These are phyloP conservation scores for Boletus rubescentipes DNA, from an alignment of 768 basidiomycete genomes.

Conservation along the genomic window DNA sequence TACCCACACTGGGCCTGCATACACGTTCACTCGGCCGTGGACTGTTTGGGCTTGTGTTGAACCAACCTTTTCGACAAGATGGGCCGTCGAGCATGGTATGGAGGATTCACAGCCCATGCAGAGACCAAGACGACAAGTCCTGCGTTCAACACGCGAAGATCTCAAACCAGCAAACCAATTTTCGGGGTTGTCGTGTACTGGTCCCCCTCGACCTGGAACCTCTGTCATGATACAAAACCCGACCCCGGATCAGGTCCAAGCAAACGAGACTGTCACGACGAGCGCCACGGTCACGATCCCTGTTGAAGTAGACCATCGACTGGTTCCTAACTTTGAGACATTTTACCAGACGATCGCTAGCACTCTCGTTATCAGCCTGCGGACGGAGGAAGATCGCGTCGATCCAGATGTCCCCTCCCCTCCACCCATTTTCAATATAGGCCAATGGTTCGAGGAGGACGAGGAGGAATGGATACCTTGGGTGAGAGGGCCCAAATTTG, in stretches of 20 bases:
- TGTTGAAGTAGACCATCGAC: neutral
- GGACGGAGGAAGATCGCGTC: neutral
- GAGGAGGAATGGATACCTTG: conserved; percentile 10
- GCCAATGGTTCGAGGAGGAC: neutral
- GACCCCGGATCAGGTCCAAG: neutral
- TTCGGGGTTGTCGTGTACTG: neutral
- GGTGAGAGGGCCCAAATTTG: neutral
- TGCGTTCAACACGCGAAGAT: neutral
- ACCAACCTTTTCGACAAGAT: neutral
- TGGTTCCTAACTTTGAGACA: neutral
- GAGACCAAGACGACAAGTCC: neutral
- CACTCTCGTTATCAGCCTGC: neutral
- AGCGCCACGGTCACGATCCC: neutral
- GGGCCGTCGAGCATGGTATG: neutral
- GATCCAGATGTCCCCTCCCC: too few species aligned
- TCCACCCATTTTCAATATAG: neutral
- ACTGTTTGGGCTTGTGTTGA: neutral
- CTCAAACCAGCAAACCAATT: neutral
- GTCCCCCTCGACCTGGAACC: neutral
- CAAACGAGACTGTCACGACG: neutral
- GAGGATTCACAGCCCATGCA: neutral
- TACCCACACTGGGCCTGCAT: conserved; percentile 4
- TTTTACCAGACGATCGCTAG: conserved; percentile 2
- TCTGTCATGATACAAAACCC: neutral
- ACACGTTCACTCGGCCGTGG: neutral